A percentile compares a stretch with the other conserved stretches of the same genome.
These are phyloP conservation scores for Favolaschia claudopus DNA, from an alignment of 768 basidiomycete genomes.

Conservation along the genomic window DNA sequence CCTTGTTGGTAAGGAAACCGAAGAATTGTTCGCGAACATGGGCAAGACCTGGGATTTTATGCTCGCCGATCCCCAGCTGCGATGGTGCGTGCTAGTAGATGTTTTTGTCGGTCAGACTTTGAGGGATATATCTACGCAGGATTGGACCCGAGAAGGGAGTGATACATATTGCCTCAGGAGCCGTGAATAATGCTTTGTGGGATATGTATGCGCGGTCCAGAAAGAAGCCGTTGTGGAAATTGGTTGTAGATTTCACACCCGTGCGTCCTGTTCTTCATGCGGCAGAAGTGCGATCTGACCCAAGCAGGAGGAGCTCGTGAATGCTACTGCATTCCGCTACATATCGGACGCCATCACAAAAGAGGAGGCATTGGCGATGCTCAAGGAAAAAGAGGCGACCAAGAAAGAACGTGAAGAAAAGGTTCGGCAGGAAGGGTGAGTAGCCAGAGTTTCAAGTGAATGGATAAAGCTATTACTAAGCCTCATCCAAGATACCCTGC, in stretches of 20 bases:
- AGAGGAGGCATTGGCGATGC: constrained; percentile 86
- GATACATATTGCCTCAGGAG: constrained; percentile 87
- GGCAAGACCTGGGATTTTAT: constrained; percentile 90
- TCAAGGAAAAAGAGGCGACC: constrained; percentile 76
- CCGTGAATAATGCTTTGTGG: constrained; percentile 94
- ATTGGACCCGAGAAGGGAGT: constrained; percentile 96
- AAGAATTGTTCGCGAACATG: constrained; percentile 88
- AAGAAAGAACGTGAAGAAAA: constrained; percentile 83
- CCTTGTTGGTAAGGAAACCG: constrained; percentile 83
- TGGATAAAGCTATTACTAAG: no score
- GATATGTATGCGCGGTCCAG: constrained; percentile 87
- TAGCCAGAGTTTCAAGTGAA: neutral
- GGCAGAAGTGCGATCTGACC: neutral
- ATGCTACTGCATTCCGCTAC: constrained; percentile 82
- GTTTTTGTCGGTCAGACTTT: neutral
- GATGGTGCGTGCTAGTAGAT: constrained; percentile 83
- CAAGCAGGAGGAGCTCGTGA: constrained; percentile 77
- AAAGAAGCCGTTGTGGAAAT: constrained; percentile 92
- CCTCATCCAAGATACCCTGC: constrained; percentile 78
- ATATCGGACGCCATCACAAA: constrained; percentile 93
- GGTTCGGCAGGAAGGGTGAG: constrained; percentile 73
- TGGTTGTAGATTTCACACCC: constrained; percentile 90
- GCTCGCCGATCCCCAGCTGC: constrained; percentile 86
- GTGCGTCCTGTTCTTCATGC: constrained; percentile 39
- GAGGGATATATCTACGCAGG: no score